Percentiles rank a stretch among this genome's conserved stretches.
phyloP scores from a whole-genome alignment of 1,284 basidiomycete species.

The Malassezia equina region DNA sequence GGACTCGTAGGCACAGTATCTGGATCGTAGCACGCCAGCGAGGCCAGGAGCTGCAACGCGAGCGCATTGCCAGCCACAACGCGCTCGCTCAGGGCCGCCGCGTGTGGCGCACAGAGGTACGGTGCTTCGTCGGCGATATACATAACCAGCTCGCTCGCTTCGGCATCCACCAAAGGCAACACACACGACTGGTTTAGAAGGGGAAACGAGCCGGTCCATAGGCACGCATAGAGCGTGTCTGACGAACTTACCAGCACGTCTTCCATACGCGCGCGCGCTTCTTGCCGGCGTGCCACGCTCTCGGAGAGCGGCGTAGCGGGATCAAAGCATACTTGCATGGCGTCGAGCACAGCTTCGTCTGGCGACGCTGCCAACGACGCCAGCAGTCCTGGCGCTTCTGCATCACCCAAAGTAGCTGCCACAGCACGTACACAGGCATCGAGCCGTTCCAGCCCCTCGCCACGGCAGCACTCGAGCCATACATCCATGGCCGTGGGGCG shows the following conservation, averaged over 20 bases:
- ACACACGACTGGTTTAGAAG: slow-evolving; percentile 76
- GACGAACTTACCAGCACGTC: slow-evolving; percentile 49
- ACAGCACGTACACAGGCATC: slow-evolving; percentile 49
- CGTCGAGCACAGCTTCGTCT: slow-evolving; percentile 72
- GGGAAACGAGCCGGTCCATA: slow-evolving; percentile 63
- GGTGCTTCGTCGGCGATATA: slow-evolving; percentile 11
- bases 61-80: background rate
- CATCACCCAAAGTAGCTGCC: slow-evolving; percentile 11
- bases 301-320: slow-evolving; percentile 69
- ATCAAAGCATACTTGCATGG: slow-evolving; percentile 71
- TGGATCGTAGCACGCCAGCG: background rate
- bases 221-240: slow-evolving; percentile 11
- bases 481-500: slow-evolving; percentile 21
- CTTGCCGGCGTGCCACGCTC: slow-evolving; percentile 57
- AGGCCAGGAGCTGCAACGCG: slow-evolving; percentile 1
- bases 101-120: slow-evolving; percentile 7
- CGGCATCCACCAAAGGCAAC: slow-evolving; percentile 56
- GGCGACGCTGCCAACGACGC: slow-evolving; percentile 74
- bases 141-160: background rate
- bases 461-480: slow-evolving; percentile 49
- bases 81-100: background rate
- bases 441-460: slow-evolving; percentile 69
- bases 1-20: background rate
- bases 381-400: slow-evolving; percentile 64
- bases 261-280: slow-evolving; percentile 51